Percentiles rank a stretch among this genome's conserved stretches.
Evolutionary conservation across 352 stramenopile genomes (phyloP).

Genomic region (Aphanomyces invadans): DNA sequence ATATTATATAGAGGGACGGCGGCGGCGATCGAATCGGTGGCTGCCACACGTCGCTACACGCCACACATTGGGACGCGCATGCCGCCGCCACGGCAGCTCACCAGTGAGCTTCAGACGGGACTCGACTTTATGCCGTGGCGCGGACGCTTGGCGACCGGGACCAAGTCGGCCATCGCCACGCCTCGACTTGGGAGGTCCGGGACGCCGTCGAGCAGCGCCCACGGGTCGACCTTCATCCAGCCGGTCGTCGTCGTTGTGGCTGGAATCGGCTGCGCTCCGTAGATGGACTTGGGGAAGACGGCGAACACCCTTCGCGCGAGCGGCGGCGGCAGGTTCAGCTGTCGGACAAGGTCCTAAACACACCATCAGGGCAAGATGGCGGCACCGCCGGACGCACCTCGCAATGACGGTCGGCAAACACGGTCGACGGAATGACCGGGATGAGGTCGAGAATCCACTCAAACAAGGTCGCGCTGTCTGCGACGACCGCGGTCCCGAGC

Average conservation of each 20-base stretch:
- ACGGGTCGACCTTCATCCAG: conserved; percentile 47
- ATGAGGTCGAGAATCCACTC: conserved; percentile 84
- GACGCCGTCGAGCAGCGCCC: conserved; percentile 64
- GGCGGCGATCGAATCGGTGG: too few relatives aligned
- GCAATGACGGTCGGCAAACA: conserved; percentile 17
- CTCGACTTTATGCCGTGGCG: conserved; percentile 23
- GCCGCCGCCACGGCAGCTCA: too few relatives aligned
- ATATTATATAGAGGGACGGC: too few relatives aligned
- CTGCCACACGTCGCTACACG: too few relatives aligned
- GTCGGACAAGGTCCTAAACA: conserved; percentile 59
- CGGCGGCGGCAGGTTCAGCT: conserved; percentile 43
- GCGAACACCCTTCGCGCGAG: conserved; percentile 63
- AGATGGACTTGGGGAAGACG: conserved; percentile 49
- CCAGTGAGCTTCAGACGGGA: not conserved
- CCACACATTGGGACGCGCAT: too few relatives aligned
- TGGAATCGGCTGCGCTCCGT: conserved; percentile 28
- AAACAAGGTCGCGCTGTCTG: conserved; percentile 58
- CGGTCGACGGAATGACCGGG: conserved; percentile 31
- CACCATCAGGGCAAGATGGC: not conserved
- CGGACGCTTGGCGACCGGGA: conserved; percentile 46
- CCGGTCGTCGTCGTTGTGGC: too few relatives aligned
- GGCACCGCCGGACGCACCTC: not conserved
- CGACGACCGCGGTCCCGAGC: conserved; percentile 53
- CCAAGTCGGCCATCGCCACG: conserved; percentile 28
- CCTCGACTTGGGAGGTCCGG: conserved; percentile 59